phyloP scores from a whole-genome alignment of 345 rosid species.

The Eucalyptus tenuipes region DNA sequence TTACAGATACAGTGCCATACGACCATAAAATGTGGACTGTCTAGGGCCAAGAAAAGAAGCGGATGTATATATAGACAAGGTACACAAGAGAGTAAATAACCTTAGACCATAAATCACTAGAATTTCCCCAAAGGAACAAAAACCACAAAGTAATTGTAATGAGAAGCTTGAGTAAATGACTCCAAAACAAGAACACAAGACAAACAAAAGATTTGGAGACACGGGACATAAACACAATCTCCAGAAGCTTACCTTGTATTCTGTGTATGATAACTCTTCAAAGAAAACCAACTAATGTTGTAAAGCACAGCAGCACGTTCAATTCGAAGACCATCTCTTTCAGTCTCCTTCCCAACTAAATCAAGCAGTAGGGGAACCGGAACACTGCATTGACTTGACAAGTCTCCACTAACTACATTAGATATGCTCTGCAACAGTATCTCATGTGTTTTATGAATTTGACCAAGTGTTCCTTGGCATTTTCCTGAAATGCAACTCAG shows the following conservation, averaged over 20 bases:
- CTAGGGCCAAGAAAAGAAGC: not conserved
- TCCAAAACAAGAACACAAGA: not conserved
- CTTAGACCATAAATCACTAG: not conserved
- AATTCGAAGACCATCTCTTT: constrained; percentile 47
- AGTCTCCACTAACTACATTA: constrained; percentile 33
- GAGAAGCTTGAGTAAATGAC: not conserved
- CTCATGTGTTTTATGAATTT: constrained; percentile 52
- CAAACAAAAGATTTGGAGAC: not conserved
- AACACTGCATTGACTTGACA: constrained; percentile 17
- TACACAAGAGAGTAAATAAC: not conserved
- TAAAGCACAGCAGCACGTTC: constrained; percentile 65
- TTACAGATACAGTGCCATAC: not conserved
- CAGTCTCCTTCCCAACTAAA: constrained; percentile 48
- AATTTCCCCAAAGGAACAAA: not conserved
- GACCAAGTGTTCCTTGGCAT: constrained; percentile 38
- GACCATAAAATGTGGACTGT: not conserved
- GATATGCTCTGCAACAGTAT: constrained; percentile 44
- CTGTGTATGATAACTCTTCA: constrained; percentile 37
- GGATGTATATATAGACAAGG: not conserved
- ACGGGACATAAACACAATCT: not conserved
- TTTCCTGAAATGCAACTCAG: constrained; percentile 40
- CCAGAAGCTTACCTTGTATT: constrained; percentile 34
- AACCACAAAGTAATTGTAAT: not conserved
- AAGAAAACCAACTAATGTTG: constrained; percentile 45
- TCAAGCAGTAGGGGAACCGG: constrained; percentile 30